Evolutionary conservation across 805 yeast genomes (phyloP).

Genomic region (Monosporozyma yasuniensis): DNA sequence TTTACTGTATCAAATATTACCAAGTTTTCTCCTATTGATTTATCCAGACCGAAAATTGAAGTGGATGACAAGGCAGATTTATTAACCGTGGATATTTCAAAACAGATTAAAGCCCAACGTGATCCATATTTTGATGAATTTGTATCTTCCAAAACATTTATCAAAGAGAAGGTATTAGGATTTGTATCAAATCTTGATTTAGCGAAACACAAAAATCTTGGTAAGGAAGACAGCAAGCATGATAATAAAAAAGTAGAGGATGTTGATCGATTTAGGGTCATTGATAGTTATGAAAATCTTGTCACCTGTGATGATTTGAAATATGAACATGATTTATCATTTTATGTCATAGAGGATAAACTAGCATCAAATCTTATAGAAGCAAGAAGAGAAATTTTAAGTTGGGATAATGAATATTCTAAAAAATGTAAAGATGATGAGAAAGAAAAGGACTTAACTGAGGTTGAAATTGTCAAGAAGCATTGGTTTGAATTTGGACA

Average conservation of each 20-base stretch:
- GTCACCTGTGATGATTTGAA: slow-evolving; percentile 6
- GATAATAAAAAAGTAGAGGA: neutral
- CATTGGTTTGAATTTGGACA: slow-evolving; percentile 29
- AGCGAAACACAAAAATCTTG: neutral
- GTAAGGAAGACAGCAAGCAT: neutral
- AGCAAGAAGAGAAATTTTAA: slow-evolving; percentile 5
- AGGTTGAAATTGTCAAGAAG: slow-evolving; percentile 6
- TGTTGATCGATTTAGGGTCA: neutral
- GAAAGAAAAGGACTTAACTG: slow-evolving; percentile 6
- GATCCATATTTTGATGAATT: slow-evolving; percentile 5
- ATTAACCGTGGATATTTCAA: slow-evolving; percentile 7
- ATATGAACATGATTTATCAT: slow-evolving; percentile 4
- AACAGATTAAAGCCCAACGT: slow-evolving; percentile 3
- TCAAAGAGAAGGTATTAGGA: slow-evolving; percentile 4
- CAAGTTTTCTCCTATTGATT: neutral
- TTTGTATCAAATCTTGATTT: slow-evolving; percentile 11
- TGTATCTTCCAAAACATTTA: slow-evolving; percentile 2
- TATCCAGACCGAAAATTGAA: neutral
- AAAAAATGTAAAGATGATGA: slow-evolving; percentile 2
- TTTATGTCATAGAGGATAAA: neutral
- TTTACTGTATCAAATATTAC: neutral
- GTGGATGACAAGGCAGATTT: slow-evolving; percentile 7
- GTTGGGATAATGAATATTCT: neutral
- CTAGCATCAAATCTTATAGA: slow-evolving; percentile 3
- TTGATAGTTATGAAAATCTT: slow-evolving; percentile 3